Evolutionary conservation across 2,329 filamentous ascomycete species (phyloP).

Genomic region (Aspergillus sp.): DNA sequence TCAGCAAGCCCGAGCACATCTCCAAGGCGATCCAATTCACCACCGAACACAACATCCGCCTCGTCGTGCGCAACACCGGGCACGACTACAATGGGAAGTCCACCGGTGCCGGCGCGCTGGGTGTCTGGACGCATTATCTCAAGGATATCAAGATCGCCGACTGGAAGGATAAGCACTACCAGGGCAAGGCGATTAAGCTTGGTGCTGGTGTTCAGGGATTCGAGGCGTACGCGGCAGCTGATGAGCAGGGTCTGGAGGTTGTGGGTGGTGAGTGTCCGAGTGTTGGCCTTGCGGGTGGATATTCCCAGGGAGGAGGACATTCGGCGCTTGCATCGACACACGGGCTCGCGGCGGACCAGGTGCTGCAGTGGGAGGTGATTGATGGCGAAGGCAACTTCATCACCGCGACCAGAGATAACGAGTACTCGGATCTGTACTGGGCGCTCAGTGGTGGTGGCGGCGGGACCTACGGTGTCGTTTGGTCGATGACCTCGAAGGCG

Average conservation of each 20-base stretch:
- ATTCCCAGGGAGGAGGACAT: slow-evolving; percentile 62
- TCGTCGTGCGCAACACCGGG: slow-evolving; percentile 48
- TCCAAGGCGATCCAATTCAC: slow-evolving; percentile 25
- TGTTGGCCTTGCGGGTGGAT: slow-evolving; percentile 62
- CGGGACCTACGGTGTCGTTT: slow-evolving; percentile 42
- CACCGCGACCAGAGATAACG: neutral
- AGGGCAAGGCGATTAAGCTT: slow-evolving; percentile 55
- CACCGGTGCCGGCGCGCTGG: slow-evolving; percentile 56
- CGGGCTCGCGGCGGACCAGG: slow-evolving; percentile 57
- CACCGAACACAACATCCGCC: slow-evolving; percentile 37
- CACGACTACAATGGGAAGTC: slow-evolving; percentile 55
- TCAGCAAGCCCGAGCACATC: slow-evolving; percentile 25
- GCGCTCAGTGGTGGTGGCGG: slow-evolving; percentile 20
- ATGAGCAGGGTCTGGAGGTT: slow-evolving; percentile 48
- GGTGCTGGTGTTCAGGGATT: slow-evolving; percentile 56
- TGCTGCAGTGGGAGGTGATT: slow-evolving; percentile 52
- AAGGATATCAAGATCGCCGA: slow-evolving; percentile 28
- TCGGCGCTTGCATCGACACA: slow-evolving; percentile 53
- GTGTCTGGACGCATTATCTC: slow-evolving; percentile 35
- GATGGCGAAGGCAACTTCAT: slow-evolving; percentile 32
- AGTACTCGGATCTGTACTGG: slow-evolving; percentile 21
- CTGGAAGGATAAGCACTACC: slow-evolving; percentile 46
- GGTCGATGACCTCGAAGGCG: slow-evolving; percentile 55
- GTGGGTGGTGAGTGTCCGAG: slow-evolving; percentile 57
- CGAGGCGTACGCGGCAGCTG: slow-evolving; percentile 49